A percentile compares a stretch with the other conserved stretches of the same genome.
Evolutionary conservation across 306 rosid genomes (phyloP).

Genomic region (Medicago lupulina): DNA sequence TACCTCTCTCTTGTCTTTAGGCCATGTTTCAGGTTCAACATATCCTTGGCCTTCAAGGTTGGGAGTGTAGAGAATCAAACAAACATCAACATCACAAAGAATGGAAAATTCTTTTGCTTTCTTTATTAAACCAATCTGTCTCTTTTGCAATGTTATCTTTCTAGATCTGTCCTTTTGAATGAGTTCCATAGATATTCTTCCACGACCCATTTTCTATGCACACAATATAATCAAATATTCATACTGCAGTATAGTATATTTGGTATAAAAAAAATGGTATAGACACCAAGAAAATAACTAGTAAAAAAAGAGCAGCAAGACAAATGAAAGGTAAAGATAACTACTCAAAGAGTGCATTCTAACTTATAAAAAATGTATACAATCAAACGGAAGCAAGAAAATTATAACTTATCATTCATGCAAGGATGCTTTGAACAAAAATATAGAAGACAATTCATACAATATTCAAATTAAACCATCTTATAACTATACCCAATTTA

Average conservation of each 20-base stretch:
- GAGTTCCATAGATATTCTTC: conserved; percentile 39
- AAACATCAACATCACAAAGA: conserved; percentile 44
- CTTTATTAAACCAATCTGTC: conserved; percentile 36
- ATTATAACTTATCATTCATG: neutral
- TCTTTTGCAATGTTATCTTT: conserved; percentile 37
- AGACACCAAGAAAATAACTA: neutral
- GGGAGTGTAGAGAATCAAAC: conserved; percentile 34
- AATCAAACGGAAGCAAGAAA: neutral
- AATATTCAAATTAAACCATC: too few relatives aligned
- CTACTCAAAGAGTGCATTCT: neutral
- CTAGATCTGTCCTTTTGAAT: conserved; percentile 42
- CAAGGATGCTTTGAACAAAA: neutral
- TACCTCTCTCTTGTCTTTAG: conserved; percentile 7
- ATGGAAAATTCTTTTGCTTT: conserved; percentile 35
- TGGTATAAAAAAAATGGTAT: neutral
- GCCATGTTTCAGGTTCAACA: conserved; percentile 39
- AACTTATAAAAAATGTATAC: neutral
- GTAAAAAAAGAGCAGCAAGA: neutral
- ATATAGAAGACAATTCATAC: neutral
- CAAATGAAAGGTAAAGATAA: too few relatives aligned
- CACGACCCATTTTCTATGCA: conserved; percentile 45
- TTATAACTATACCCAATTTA: too few relatives aligned
- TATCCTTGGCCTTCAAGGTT: conserved; percentile 7
- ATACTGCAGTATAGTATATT: neutral
- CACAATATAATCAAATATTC: neutral